Conservation (phyloP, 139 green algal species). For the Trebouxia sp. region DNA sequence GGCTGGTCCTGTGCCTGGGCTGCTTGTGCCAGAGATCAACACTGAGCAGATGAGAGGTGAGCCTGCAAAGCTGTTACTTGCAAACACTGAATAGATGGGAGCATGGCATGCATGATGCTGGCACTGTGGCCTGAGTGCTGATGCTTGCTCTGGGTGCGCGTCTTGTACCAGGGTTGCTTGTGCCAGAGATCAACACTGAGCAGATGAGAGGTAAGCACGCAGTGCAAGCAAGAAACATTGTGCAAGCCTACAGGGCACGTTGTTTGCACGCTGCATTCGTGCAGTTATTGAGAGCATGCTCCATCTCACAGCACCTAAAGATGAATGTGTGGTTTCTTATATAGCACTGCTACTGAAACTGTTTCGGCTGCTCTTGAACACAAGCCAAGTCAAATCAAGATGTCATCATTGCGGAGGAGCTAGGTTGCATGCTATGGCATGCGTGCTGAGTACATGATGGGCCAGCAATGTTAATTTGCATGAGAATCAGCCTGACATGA, state of each 20-base stretch:
- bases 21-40: constrained; percentile 93
- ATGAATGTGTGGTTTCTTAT: too few relatives aligned
- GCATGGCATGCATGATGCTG: neutral
- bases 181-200: constrained; percentile 86
- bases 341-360: too few relatives aligned
- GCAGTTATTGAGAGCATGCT: too few relatives aligned
- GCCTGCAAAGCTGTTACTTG: neutral
- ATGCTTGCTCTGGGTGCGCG: constrained; percentile 63
- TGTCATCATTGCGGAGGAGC: too few relatives aligned
- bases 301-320: too few relatives aligned
- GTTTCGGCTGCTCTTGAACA: too few relatives aligned
- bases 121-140: neutral
- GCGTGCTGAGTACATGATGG: neutral
- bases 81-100: too few relatives aligned
- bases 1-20: constrained; percentile 85
- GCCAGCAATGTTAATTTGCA: neutral
- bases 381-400: too few relatives aligned
- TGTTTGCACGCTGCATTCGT: too few relatives aligned
- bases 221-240: too few relatives aligned
- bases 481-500: neutral
- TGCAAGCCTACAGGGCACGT: too few relatives aligned
- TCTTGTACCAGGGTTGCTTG: constrained; percentile 88
- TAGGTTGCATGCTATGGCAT: neutral
- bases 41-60: constrained; percentile 61
- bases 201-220: constrained; percentile 55